Base-by-base conservation (phyloP, 495 filamentous ascomycete genomes). In the Tuber calosporum region DNA sequence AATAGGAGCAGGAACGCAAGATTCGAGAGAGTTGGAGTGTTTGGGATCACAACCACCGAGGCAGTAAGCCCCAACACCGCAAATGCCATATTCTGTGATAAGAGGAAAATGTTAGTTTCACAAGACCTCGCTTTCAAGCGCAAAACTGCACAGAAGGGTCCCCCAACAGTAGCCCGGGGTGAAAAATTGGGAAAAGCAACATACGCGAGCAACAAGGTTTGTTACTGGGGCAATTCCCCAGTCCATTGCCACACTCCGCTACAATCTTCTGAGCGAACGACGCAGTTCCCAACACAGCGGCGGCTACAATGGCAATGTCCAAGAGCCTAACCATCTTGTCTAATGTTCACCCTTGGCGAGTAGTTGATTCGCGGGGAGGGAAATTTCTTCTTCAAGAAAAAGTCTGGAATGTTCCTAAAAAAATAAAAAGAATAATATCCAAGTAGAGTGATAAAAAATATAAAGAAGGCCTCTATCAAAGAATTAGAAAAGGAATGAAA, bases 11-110 rank as follows among this genome's bases (percentile, higher is more conserved):
- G 94, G 91, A n/a, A 90, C 89, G 82, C 95, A 99, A 3, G 95
- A 90, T 72, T 94, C 89, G 78, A 97, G 85, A 6, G 87, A 86
- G 84, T 88, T 89, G 42, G 94, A 97, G 83, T 87, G 89, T 73
- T 88, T 88, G 53, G 92, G 91, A 82, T 99, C 94, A 85, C 95
- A 99, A 74, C 95, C 95, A 72, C 96, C 96, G 36, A 99, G 89
- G 79, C 95, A 99, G 87, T 91, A 98, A 69, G 93, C 95, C 79
- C 95, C 95, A 62, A 92, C 90, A 85, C 80, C 88, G 81, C 95
- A 99, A 84, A 95, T 87, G 75, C 92, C 92, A 84, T 99, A 99
- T 84, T 94, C 94, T 98, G 79, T 68, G 69, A 38, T 20, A 45
- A 70, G 43, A 48, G 36, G 74, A 72, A 37, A 76, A 72, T 58